Conservation (phyloP, 2,329 filamentous ascomycete genomes). For the Apiospora sp. region DNA sequence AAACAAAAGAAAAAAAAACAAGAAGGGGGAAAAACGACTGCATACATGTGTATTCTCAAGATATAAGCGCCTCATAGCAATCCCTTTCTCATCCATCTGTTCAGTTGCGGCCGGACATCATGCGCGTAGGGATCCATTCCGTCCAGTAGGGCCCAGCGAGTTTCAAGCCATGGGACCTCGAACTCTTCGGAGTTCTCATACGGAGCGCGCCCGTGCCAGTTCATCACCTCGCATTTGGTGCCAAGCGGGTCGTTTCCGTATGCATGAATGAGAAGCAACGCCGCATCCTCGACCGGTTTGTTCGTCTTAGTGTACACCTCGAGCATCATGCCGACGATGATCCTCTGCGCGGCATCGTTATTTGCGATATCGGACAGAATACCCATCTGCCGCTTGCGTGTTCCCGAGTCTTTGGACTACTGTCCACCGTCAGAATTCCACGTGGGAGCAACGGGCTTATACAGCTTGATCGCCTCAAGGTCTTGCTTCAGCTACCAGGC, state of each 20-base stretch:
- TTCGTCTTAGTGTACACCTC: not conserved
- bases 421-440: not conserved
- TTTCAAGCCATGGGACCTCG: not conserved
- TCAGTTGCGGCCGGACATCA: not conserved
- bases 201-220: not conserved
- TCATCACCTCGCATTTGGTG: not conserved
- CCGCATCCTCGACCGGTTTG: not conserved
- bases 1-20: no score
- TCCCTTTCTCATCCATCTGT: not conserved
- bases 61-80: not conserved
- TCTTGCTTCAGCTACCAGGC: not conserved
- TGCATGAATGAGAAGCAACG: not conserved
- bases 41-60: no score
- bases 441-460: not conserved
- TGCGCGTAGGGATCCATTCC: not conserved
- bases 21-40: no score
- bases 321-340: not conserved
- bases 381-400: not conserved
- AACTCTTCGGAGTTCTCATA: not conserved
- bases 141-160: not conserved
- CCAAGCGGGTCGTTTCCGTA: not conserved
- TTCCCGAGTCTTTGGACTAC: not conserved
- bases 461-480: not conserved
- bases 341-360: not conserved
- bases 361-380: not conserved